phyloP scores from a whole-genome alignment of 495 filamentous ascomycete genomes.

The Penicillium paradoxum region DNA sequence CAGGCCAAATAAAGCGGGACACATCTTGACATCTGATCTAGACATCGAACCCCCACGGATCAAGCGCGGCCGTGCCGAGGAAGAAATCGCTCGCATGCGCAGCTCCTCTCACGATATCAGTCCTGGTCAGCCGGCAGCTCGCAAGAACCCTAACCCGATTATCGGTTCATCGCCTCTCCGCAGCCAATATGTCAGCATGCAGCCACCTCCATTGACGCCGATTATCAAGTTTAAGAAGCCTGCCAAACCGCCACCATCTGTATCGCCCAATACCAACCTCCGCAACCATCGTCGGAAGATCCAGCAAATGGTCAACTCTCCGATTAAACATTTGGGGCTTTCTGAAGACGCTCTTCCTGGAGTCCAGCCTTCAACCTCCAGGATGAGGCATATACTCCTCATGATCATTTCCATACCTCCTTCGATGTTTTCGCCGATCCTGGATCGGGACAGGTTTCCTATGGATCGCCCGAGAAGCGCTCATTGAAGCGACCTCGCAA shows the following conservation, averaged over 20 bases:
- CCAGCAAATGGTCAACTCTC: slow-evolving; percentile 82
- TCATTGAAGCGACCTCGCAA: slow-evolving; percentile 58
- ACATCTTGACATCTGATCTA: slow-evolving; percentile 64
- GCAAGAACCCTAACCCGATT: slow-evolving; percentile 36
- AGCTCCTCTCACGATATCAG: slow-evolving; percentile 86
- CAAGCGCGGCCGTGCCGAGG: slow-evolving; percentile 87
- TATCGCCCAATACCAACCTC: slow-evolving; percentile 93
- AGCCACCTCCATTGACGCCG: slow-evolving; percentile 79
- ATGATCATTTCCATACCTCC: slow-evolving; percentile 45
- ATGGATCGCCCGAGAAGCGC: slow-evolving; percentile 72
- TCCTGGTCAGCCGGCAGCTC: slow-evolving; percentile 58
- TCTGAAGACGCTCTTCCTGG: slow-evolving; percentile 62
- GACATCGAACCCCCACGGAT: slow-evolving; percentile 69
- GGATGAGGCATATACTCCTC: slow-evolving; percentile 46
- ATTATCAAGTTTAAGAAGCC: slow-evolving; percentile 81
- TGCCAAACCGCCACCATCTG: slow-evolving; percentile 73
- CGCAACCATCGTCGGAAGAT: slow-evolving; percentile 85
- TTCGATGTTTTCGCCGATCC: slow-evolving; percentile 74
- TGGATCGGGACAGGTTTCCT: slow-evolving; percentile 44
- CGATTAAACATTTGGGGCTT: slow-evolving; percentile 66
- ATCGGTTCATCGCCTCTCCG: slow-evolving; percentile 61
- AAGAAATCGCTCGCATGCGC: slow-evolving; percentile 90
- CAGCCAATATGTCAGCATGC: slow-evolving; percentile 50
- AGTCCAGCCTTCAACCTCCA: slow-evolving; percentile 73
- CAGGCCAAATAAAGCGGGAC: slow-evolving; percentile 56